A percentile compares a stretch with the other conserved stretches of the same genome.
phyloP scores from a whole-genome alignment of 306 rosid genomes.

The Ammopiptanthus mongolicus region DNA sequence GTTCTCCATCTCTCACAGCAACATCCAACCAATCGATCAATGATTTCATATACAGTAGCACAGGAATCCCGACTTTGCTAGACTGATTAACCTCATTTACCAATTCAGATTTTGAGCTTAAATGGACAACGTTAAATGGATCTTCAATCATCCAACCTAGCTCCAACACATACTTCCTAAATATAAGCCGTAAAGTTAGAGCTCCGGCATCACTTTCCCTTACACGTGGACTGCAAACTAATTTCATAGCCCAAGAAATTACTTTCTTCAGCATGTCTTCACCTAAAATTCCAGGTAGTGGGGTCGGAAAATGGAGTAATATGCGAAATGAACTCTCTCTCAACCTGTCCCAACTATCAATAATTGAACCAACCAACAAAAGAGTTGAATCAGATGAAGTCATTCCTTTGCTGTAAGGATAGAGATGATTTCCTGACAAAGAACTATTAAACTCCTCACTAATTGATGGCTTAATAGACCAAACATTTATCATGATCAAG shows the following conservation, averaged over 20 bases:
- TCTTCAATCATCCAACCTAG: conserved; percentile 67
- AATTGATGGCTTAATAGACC: conserved; percentile 62
- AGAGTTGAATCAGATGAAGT: conserved; percentile 71
- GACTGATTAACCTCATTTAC: conserved; percentile 35
- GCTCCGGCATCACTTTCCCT: conserved; percentile 99
- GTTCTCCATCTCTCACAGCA: conserved; percentile 71
- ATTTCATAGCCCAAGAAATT: conserved; percentile 70
- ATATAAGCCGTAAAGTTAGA: conserved; percentile 69
- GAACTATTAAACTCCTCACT: conserved; percentile 34
- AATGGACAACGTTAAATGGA: conserved; percentile 46
- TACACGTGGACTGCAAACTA: conserved; percentile 97
- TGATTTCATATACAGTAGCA: conserved; percentile 62
- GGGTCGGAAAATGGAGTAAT: conserved; percentile 85
- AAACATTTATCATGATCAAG: conserved; percentile 70
- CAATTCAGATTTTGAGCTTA: conserved; percentile 33
- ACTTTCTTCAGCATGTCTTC: conserved; percentile 53
- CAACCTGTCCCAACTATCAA: conserved; percentile 99
- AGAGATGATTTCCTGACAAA: conserved; percentile 38
- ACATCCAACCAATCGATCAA: conserved; percentile 81
- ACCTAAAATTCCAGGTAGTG: conserved; percentile 88
- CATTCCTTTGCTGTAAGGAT: conserved; percentile 75
- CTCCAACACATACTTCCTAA: conserved; percentile 84
- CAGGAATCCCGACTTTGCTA: conserved; percentile 41
- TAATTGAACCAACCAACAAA: conserved; percentile 80
- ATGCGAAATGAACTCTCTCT: conserved; percentile 84